A percentile compares a stretch with the other conserved stretches of the same genome.
These are phyloP conservation scores for Novymonas esmeraldas DNA, from an alignment of 208 protist species.

Conservation along the genomic window DNA sequence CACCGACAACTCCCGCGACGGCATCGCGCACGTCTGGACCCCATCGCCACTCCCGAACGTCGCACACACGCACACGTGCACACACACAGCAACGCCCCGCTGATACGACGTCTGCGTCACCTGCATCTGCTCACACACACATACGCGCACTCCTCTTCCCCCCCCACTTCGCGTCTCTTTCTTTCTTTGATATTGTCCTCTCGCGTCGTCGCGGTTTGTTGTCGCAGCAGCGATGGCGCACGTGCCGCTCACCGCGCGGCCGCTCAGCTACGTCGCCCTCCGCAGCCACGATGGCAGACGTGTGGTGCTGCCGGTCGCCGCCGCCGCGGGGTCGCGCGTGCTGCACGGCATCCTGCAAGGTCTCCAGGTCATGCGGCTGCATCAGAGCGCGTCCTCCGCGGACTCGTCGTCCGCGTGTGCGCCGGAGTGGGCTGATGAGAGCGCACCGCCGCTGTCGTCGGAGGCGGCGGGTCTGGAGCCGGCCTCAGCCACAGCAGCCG, in stretches of 20 bases:
- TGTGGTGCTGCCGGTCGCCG: constrained; percentile 63
- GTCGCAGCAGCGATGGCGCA: background rate
- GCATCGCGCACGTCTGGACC: too few relatives aligned
- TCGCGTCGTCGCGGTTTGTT: too few relatives aligned
- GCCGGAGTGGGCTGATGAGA: too few relatives aligned
- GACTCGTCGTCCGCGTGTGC: too few relatives aligned
- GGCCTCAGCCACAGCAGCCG: background rate
- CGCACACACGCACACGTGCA: too few relatives aligned
- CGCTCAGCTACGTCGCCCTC: constrained; percentile 54
- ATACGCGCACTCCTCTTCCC: background rate
- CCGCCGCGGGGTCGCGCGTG: constrained; percentile 51
- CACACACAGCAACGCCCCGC: too few relatives aligned
- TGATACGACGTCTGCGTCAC: too few relatives aligned
- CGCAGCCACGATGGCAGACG: constrained; percentile 41
- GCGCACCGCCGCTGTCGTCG: background rate
- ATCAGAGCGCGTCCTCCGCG: constrained; percentile 3
- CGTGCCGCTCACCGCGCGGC: constrained; percentile 5
- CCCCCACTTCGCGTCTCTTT: too few relatives aligned
- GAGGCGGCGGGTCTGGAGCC: background rate
- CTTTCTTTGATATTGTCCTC: too few relatives aligned
- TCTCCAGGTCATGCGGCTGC: constrained; percentile 34
- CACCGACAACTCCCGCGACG: too few relatives aligned
- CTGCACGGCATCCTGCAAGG: constrained; percentile 63
- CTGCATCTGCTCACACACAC: too few relatives aligned
- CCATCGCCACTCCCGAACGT: too few relatives aligned